phyloP scores from a whole-genome alignment of 2,329 filamentous ascomycete genomes.

The Calycina herbarum region DNA sequence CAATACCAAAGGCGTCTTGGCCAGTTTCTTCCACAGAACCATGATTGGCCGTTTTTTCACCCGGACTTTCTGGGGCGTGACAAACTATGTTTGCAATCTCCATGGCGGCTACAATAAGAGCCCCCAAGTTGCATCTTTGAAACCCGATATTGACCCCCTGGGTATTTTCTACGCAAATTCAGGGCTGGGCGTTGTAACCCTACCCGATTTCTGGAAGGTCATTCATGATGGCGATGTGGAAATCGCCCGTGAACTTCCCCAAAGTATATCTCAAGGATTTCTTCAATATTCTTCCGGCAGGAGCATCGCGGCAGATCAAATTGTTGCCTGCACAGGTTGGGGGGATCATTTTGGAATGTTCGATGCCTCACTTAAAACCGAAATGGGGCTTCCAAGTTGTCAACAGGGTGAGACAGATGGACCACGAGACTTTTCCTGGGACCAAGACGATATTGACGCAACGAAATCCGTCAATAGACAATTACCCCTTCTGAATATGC shows the following conservation, averaged over 20 bases:
- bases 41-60: slow-evolving; percentile 23
- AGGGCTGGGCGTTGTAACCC: slow-evolving; percentile 37
- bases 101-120: slow-evolving; percentile 34
- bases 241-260: slow-evolving; percentile 15
- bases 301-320: slow-evolving; percentile 26
- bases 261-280: slow-evolving; percentile 26
- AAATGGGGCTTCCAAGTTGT: slow-evolving; percentile 28
- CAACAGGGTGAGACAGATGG: slow-evolving; percentile 1
- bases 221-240: slow-evolving; percentile 34
- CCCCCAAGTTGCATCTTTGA: background rate
- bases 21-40: slow-evolving; percentile 35
- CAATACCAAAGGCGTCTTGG: slow-evolving; percentile 30
- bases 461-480: slow-evolving; percentile 30
- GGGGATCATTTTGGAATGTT: slow-evolving; percentile 35
- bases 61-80: slow-evolving; percentile 26
- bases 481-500: slow-evolving; percentile 30
- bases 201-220: slow-evolving; percentile 39
- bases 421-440: slow-evolving; percentile 27
- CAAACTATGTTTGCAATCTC: slow-evolving; percentile 21
- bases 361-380: slow-evolving; percentile 26
- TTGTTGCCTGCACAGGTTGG: slow-evolving; percentile 37
- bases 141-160: background rate
- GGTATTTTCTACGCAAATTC: slow-evolving; percentile 40
- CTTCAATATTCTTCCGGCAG: slow-evolving; percentile 15
- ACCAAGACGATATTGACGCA: slow-evolving; percentile 27